These are phyloP conservation scores for Triglochin maritima DNA, from an alignment of 106 monocot genomes.

Conservation along the genomic window DNA sequence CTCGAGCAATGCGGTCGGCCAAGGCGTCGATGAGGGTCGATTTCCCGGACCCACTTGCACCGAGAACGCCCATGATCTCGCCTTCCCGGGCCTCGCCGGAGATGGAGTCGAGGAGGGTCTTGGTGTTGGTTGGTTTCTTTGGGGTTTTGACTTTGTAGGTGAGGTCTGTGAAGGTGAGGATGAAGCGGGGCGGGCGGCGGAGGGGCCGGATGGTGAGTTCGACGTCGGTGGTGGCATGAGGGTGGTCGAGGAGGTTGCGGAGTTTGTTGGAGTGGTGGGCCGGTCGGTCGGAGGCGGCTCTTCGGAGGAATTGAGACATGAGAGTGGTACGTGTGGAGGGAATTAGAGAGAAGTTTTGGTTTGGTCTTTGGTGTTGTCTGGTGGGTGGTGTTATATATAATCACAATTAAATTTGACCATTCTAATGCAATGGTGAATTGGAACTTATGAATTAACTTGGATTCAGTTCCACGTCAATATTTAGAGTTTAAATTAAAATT, in stretches of 20 bases:
- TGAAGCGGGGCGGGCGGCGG: conserved; percentile 16
- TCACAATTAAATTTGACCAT: too few species aligned
- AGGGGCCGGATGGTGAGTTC: conserved; percentile 10
- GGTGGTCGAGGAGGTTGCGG: conserved; percentile 37
- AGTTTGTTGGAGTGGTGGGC: conserved; percentile 13
- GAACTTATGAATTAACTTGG: too few species aligned
- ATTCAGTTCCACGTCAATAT: too few species aligned
- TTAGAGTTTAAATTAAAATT: too few species aligned
- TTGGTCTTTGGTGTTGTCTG: too few species aligned
- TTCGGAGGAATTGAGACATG: too few species aligned
- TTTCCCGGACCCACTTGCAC: conserved; percentile 79
- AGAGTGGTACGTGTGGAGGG: too few species aligned
- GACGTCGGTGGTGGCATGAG: conserved; percentile 12
- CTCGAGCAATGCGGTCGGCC: conserved; percentile 48
- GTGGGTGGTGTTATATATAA: too few species aligned
- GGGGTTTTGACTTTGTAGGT: conserved; percentile 45
- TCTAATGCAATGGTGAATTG: too few species aligned
- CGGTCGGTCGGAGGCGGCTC: background rate
- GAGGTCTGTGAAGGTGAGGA: conserved; percentile 57
- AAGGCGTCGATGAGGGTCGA: conserved; percentile 81
- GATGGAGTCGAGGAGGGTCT: conserved; percentile 49
- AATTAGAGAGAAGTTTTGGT: too few species aligned
- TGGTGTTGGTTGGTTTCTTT: conserved; percentile 19
- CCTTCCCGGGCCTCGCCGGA: conserved; percentile 74
- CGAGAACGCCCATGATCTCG: conserved; percentile 77